Conservation (phyloP, 2,329 filamentous ascomycete species). For the Pestalotiopsis sp. region DNA sequence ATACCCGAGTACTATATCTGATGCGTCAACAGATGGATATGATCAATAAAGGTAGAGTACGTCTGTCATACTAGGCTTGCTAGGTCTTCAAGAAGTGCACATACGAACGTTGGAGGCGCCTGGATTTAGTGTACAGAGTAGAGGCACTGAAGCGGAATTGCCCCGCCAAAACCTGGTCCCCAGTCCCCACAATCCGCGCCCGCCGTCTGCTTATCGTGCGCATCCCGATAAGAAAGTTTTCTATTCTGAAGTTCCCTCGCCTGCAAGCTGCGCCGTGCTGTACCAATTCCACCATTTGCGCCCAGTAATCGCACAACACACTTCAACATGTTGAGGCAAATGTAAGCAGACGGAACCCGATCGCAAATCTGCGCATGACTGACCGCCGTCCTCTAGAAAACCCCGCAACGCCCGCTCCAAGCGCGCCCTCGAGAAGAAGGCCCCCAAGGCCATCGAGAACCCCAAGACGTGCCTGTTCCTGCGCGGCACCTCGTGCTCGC, state of each 20-base stretch:
- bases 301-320: neutral
- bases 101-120: neutral
- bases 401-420: constrained; percentile 82
- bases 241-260: constrained; percentile 8
- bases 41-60: neutral
- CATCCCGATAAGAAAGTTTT: constrained; percentile 2
- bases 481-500: constrained; percentile 78
- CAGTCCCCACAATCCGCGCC: neutral
- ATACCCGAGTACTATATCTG: neutral
- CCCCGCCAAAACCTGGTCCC: neutral
- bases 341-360: constrained; percentile 1
- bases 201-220: neutral
- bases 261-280: neutral
- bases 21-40: neutral
- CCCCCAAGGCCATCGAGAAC: constrained; percentile 87
- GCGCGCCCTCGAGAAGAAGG: constrained; percentile 90
- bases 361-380: neutral
- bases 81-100: neutral
- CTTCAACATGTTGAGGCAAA: constrained; percentile 15
- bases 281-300: neutral
- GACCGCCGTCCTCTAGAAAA: constrained; percentile 43
- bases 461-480: constrained; percentile 89
- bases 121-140: neutral
- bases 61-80: neutral
- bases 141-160: neutral